Base-by-base conservation (phyloP, 2,329 filamentous ascomycete species). In the Coccinonectria pachysandricola region DNA sequence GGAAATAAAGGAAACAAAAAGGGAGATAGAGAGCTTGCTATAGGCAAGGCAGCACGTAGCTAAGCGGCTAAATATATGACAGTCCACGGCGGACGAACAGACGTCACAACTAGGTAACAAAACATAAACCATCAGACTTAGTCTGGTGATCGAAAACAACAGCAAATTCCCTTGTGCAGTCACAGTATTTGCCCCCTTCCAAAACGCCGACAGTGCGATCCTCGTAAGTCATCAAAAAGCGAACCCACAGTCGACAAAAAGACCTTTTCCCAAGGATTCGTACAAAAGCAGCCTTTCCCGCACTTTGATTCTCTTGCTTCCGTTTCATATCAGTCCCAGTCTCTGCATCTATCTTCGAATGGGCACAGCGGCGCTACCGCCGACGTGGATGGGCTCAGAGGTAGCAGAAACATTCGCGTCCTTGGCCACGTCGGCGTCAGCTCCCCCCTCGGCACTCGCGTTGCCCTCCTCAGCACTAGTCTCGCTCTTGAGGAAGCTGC, bases 401-500 rank as follows among this genome's bases (percentile, higher is more conserved):
- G 27, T 31, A 23, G 33, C 30, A 28, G 37, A 23, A 17, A 29
- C 32, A 29, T n/a, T n/a, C n/a, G 21, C 60, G 15, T 63, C 57
- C 42, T 67, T 59, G 20, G 48, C 48, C 33, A 60, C 59, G 24
- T 60, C 50, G 35, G 24, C 16, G 10, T 30, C 27, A n/a, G n/a
- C n/a, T n/a, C n/a, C n/a, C n/a, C n/a, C n/a, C n/a, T n/a, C n/a
- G n/a, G n/a, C n/a, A n/a, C n/a, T n/a, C n/a, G n/a, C n/a, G n/a
- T n/a, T n/a, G n/a, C n/a, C n/a, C n/a, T 48, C 48, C 31, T 81
- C 75, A 27, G 59, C 73, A 50, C 76, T 92, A 6, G 82, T 85
- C 58, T 86, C 82, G 37, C 82, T 72, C 53, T 93, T 76, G 50
- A 94, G 63, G 53, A 84, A 85, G 60, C 81, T 92, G 56, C 75